phyloP scores from a whole-genome alignment of 2,329 filamentous ascomycete genomes.

The Pseudogymnoascus pannorum region DNA sequence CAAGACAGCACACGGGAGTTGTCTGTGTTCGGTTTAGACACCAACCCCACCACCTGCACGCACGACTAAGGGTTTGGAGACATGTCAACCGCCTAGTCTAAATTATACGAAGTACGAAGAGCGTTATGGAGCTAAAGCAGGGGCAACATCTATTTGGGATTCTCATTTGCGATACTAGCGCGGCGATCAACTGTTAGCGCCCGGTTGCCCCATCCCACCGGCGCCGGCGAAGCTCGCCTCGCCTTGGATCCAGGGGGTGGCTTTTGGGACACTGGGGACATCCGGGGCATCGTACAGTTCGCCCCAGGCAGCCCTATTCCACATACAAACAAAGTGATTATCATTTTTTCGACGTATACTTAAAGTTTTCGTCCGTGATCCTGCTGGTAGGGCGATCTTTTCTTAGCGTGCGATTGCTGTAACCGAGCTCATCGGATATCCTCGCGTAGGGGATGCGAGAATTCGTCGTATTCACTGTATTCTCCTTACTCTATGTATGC shows the following conservation, averaged over 20 bases:
- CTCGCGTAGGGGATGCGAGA: background rate
- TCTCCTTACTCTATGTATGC: background rate
- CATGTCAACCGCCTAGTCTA: background rate
- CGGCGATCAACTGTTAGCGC: background rate
- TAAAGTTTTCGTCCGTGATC: slow-evolving; percentile 4
- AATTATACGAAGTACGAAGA: background rate
- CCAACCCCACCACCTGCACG: background rate
- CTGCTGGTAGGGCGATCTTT: background rate
- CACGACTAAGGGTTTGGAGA: background rate
- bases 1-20: background rate
- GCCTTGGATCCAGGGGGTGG: background rate
- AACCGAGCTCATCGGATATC: background rate
- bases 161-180: background rate
- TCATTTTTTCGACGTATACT: slow-evolving; percentile 2
- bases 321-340: background rate
- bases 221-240: slow-evolving; percentile 1
- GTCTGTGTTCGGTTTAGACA: slow-evolving; percentile 1
- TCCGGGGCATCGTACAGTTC: background rate
- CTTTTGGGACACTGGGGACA: background rate
- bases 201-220: background rate
- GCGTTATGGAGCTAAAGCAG: background rate
- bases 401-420: slow-evolving; percentile 5
- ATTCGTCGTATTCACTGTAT: background rate
- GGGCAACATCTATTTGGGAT: background rate
- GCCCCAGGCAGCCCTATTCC: background rate